These are phyloP conservation scores for Calonectria crousiana DNA, from an alignment of 2,329 filamentous ascomycete species.

Conservation along the genomic window DNA sequence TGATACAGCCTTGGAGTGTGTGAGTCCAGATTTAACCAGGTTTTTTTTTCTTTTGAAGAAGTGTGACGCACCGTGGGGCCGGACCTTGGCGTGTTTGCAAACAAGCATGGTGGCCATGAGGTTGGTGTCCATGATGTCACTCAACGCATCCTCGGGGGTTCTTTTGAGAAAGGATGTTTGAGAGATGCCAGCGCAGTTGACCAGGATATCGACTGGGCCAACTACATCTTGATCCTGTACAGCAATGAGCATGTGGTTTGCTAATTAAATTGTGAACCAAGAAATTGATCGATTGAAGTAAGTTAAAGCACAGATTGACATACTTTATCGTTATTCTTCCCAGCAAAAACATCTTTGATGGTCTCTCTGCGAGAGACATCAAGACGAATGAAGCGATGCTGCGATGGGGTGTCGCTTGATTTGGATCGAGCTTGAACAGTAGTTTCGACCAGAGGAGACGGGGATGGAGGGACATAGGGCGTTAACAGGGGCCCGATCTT, in stretches of 20 bases:
- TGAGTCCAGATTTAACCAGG: conserved; percentile 2
- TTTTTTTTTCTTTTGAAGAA: too few relatives aligned
- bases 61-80: conserved; percentile 45
- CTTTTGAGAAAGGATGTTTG: conserved; percentile 74
- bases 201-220: conserved; percentile 67
- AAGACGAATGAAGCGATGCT: conserved; percentile 52
- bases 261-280: background rate
- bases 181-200: conserved; percentile 84
- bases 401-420: conserved; percentile 29
- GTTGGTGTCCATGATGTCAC: conserved; percentile 76
- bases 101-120: conserved; percentile 74
- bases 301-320: background rate
- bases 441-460: background rate
- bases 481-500: conserved; percentile 50
- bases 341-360: conserved; percentile 48
- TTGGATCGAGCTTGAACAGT: conserved; percentile 1
- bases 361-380: conserved; percentile 45
- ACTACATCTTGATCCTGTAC: conserved; percentile 35
- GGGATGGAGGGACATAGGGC: conserved; percentile 36
- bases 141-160: conserved; percentile 63
- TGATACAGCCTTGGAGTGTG: conserved; percentile 71
- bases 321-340: conserved; percentile 28
- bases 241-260: background rate
- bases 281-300: background rate
- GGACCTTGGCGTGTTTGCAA: conserved; percentile 62